Conservation (phyloP, 2,329 filamentous ascomycete species). For the Talaromyces amestolkiae region DNA sequence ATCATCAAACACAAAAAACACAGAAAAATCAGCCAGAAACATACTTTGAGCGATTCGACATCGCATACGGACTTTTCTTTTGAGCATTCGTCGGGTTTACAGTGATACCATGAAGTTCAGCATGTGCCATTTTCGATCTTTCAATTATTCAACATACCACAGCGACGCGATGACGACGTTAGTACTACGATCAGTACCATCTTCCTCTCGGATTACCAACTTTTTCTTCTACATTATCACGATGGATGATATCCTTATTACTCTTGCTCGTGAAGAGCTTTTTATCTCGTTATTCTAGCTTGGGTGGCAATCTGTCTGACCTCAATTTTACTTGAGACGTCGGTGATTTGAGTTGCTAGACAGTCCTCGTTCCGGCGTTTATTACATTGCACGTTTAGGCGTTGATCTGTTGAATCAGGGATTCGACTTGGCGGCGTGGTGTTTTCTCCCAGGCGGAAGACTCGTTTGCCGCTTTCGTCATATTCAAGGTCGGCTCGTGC, state of each 20-base stretch:
- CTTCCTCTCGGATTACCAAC: background rate
- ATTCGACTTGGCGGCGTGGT: constrained; percentile 9
- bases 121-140: background rate
- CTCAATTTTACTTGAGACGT: constrained; percentile 6
- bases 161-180: background rate
- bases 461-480: constrained; percentile 17
- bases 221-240: background rate
- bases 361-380: constrained; percentile 17
- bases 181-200: background rate
- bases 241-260: background rate
- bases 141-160: background rate
- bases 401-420: constrained; percentile 17
- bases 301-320: constrained; percentile 19
- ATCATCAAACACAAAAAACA: constrained; percentile 1
- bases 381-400: constrained; percentile 19
- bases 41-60: constrained; percentile 30
- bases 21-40: constrained; percentile 49
- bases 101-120: constrained; percentile 6
- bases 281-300: constrained; percentile 12
- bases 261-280: background rate
- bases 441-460: constrained; percentile 16
- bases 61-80: constrained; percentile 11
- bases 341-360: constrained; percentile 10
- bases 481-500: background rate
- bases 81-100: background rate